Percentiles rank a stretch among this genome's conserved stretches.
phyloP scores from a whole-genome alignment of 768 basidiomycete species.

The Russula olivacea region DNA sequence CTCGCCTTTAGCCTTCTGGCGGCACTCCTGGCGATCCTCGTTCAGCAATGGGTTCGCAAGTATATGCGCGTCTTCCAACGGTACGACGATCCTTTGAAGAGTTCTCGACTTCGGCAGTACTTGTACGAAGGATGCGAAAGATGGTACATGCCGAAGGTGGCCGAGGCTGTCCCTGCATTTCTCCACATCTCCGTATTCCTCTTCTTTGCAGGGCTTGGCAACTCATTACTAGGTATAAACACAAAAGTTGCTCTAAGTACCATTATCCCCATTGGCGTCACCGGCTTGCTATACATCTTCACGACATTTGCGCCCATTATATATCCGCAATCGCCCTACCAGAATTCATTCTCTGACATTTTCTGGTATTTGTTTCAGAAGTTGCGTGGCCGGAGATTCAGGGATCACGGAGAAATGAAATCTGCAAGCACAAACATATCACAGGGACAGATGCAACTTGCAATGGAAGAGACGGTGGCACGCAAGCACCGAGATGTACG shows the following conservation, averaged over 20 bases:
- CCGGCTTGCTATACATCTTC: neutral
- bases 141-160: neutral
- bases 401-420: no score
- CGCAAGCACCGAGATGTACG: no score
- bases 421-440: no score
- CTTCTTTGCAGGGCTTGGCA: neutral
- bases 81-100: neutral
- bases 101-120: conserved; percentile 1
- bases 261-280: neutral
- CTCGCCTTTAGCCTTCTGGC: neutral
- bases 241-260: no score
- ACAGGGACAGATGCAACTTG: no score
- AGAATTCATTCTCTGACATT: neutral
- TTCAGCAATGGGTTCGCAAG: no score
- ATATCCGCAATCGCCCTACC: neutral
- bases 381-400: no score
- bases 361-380: neutral
- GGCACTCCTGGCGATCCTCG: no score
- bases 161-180: neutral
- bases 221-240: neutral
- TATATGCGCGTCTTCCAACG: neutral
- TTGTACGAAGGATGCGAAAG: neutral
- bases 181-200: neutral
- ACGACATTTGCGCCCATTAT: neutral
- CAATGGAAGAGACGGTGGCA: no score